A percentile compares a stretch with the other conserved stretches of the same genome.
These are phyloP conservation scores for Rhizopogon vulgaris DNA, from an alignment of 768 basidiomycete species.

Conservation along the genomic window DNA sequence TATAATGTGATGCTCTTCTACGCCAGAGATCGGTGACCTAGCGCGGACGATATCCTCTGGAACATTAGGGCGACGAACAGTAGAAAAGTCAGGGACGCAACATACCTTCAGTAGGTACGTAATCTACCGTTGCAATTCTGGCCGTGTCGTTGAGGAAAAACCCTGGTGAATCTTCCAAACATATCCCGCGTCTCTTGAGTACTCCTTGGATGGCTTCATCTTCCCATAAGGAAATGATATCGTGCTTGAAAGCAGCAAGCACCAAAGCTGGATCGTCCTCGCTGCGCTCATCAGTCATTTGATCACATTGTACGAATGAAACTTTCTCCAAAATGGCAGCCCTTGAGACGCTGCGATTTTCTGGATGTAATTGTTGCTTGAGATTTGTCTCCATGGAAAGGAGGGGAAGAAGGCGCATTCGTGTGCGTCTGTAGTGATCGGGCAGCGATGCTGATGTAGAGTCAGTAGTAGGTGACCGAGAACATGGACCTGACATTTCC, in stretches of 20 bases:
- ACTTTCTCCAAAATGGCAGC: slow-evolving; percentile 36
- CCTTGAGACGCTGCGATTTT: slow-evolving; percentile 24
- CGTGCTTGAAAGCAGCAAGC: slow-evolving; percentile 47
- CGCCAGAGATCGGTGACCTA: slow-evolving; percentile 63
- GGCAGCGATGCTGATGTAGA: slow-evolving; percentile 27
- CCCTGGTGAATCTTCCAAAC: slow-evolving; percentile 55
- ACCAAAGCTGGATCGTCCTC: slow-evolving; percentile 42
- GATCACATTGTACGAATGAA: slow-evolving; percentile 3
- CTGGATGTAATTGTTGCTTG: slow-evolving; percentile 45
- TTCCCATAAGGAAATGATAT: slow-evolving; percentile 59
- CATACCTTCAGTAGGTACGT: slow-evolving; percentile 58
- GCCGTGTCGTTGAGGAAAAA: slow-evolving; percentile 71
- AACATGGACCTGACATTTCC: slow-evolving; percentile 30
- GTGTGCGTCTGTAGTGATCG: slow-evolving; percentile 30
- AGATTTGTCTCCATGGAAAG: slow-evolving; percentile 49
- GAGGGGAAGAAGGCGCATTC: slow-evolving; percentile 43
- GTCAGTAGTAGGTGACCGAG: slow-evolving; percentile 13
- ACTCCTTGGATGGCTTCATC: slow-evolving; percentile 47
- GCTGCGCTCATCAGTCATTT: slow-evolving; percentile 14
- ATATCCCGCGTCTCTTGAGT: slow-evolving; percentile 41
- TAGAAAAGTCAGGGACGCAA: neutral
- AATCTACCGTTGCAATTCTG: slow-evolving; percentile 49
- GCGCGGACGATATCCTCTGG: slow-evolving; percentile 66
- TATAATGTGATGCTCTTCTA: slow-evolving; percentile 64
- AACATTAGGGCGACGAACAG: neutral